These are phyloP conservation scores for Mercurialis annua DNA, from an alignment of 345 rosid species.

Conservation along the genomic window DNA sequence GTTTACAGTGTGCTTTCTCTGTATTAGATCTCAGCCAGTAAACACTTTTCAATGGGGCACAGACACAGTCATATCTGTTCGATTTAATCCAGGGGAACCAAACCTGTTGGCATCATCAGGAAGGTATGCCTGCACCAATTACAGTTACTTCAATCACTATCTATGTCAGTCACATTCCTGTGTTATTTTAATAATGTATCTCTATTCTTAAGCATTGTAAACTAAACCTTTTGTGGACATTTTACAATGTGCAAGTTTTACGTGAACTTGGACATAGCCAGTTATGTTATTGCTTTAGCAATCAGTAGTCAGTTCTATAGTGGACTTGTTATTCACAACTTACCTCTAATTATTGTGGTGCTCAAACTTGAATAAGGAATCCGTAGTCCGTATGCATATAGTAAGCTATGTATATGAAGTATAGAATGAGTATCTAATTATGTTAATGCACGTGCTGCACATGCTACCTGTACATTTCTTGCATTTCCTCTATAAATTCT, in stretches of 20 bases:
- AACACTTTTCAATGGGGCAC: constrained; percentile 84
- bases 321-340: too few relatives aligned
- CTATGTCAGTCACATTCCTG: neutral
- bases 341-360: neutral
- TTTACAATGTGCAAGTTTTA: neutral
- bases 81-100: constrained; percentile 93
- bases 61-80: constrained; percentile 75
- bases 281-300: too few relatives aligned
- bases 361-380: neutral
- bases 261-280: neutral
- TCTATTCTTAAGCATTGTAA: too few relatives aligned
- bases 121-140: constrained; percentile 42
- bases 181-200: neutral
- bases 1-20: constrained; percentile 11
- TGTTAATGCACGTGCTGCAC: neutral
- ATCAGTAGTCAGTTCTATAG: too few relatives aligned
- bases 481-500: neutral
- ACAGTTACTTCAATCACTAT: neutral
- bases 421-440: neutral
- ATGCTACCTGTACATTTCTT: neutral
- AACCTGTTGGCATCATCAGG: constrained; percentile 77
- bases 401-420: neutral
- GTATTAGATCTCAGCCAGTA: constrained; percentile 85
- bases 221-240: too few relatives aligned
- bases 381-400: neutral